phyloP scores from a whole-genome alignment of 139 green algal species.

The Asterochloris erici region DNA sequence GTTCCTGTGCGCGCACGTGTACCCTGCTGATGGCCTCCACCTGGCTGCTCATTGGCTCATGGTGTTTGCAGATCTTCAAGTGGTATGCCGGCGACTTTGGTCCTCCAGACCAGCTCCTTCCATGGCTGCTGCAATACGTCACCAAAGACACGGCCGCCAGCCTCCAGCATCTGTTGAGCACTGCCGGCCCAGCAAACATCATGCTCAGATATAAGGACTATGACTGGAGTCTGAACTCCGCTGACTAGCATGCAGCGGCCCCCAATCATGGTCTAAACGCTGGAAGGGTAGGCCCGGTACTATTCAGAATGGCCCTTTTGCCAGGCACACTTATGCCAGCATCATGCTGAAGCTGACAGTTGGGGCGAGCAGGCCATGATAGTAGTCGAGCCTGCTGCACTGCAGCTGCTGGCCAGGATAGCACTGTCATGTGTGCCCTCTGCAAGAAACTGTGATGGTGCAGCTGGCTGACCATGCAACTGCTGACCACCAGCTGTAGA shows the following conservation, averaged over 20 bases:
- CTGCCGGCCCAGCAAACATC: slow-evolving; percentile 19
- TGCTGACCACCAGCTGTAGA: too few species aligned
- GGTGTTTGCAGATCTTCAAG: slow-evolving; percentile 84
- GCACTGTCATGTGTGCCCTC: too few species aligned
- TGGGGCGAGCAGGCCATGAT: background rate
- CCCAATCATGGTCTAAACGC: too few species aligned
- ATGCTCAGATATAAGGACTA: slow-evolving; percentile 21
- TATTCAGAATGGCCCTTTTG: too few species aligned
- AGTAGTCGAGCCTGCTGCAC: background rate
- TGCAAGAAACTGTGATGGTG: too few species aligned
- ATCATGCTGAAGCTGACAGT: background rate
- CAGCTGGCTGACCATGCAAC: too few species aligned
- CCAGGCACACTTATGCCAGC: too few species aligned
- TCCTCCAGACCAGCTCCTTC: slow-evolving; percentile 46
- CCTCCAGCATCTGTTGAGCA: slow-evolving; percentile 37
- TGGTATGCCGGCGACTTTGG: slow-evolving; percentile 86
- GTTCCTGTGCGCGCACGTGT: background rate
- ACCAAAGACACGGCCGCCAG: background rate
- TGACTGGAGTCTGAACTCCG: slow-evolving; percentile 28
- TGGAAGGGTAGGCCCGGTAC: too few species aligned
- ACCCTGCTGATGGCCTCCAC: slow-evolving; percentile 3
- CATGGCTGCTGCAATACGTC: slow-evolving; percentile 46
- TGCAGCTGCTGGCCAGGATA: too few species aligned
- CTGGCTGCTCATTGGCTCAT: slow-evolving; percentile 33
- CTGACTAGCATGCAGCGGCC: slow-evolving; percentile 1